Conservation (phyloP, 1,284 basidiomycete genomes). For the Puccinia polysora region DNA sequence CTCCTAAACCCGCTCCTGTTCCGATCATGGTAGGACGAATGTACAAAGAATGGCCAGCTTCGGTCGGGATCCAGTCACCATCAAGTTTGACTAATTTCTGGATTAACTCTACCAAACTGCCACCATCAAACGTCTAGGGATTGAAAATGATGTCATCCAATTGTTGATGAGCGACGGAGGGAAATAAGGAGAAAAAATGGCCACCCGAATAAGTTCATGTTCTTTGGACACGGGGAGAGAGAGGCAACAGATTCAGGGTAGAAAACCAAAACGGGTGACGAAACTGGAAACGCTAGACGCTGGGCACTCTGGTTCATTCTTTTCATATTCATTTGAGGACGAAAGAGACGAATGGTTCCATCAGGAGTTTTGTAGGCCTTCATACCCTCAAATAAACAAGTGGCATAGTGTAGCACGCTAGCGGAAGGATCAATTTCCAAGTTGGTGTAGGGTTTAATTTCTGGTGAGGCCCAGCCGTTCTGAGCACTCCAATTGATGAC, state of each 20-base stretch:
- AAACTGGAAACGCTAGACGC: constrained; percentile 67
- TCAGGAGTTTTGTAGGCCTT: constrained; percentile 83
- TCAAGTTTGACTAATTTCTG: constrained; percentile 83
- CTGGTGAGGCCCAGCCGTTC: constrained; percentile 75
- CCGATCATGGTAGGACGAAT: constrained; percentile 83
- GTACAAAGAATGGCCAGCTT: constrained; percentile 85
- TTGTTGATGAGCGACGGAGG: constrained; percentile 9
- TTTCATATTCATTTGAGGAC: constrained; percentile 96
- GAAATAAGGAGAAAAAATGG: too few relatives aligned
- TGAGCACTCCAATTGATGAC: constrained; percentile 69
- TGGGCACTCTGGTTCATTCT: constrained; percentile 66
- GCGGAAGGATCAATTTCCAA: constrained; percentile 73
- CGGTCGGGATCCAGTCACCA: constrained; percentile 84
- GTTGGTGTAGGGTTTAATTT: constrained; percentile 76
- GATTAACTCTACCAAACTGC: constrained; percentile 73
- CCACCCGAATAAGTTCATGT: too few relatives aligned
- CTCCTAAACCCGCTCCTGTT: constrained; percentile 80
- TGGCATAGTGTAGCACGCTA: constrained; percentile 89
- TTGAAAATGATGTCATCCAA: not conserved
- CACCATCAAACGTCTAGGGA: constrained; percentile 66
- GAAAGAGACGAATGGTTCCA: constrained; percentile 79
- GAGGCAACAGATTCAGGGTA: constrained; percentile 12
- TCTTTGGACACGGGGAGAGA: constrained; percentile 45
- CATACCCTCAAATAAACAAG: constrained; percentile 85
- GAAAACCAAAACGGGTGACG: constrained; percentile 49